phyloP scores from a whole-genome alignment of 2,329 filamentous ascomycete species.

The Colletotrichum musae region DNA sequence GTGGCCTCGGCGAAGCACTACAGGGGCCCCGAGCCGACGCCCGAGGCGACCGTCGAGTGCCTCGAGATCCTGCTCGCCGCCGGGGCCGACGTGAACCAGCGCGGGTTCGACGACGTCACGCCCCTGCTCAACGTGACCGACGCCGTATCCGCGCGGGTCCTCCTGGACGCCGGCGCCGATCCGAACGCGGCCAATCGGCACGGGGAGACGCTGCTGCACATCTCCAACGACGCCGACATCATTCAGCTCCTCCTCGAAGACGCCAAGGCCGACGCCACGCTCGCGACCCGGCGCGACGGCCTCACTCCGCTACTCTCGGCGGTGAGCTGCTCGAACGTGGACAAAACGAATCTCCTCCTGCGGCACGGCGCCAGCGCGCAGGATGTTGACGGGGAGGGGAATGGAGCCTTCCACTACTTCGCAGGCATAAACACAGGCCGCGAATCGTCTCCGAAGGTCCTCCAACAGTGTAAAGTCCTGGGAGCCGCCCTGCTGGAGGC shows the following conservation, averaged over 20 bases:
- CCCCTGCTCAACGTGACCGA: constrained; percentile 5
- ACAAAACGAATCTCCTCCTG: constrained; percentile 20
- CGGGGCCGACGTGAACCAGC: constrained; percentile 3
- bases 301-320: neutral
- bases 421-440: neutral
- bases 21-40: neutral
- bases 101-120: neutral
- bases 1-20: neutral
- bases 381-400: constrained; percentile 42
- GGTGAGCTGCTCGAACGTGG: neutral
- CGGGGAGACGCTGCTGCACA: constrained; percentile 20
- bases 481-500: constrained; percentile 27
- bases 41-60: constrained; percentile 1
- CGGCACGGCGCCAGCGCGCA: constrained; percentile 40
- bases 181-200: constrained; percentile 40
- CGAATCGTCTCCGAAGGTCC: too few relatives aligned
- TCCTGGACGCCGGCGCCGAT: constrained; percentile 46
- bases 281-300: neutral
- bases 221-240: neutral
- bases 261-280: neutral
- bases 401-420: constrained; percentile 42
- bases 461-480: neutral
- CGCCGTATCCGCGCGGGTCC: neutral
- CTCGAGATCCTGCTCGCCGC: constrained; percentile 9
- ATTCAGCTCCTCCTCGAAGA: constrained; percentile 9